These are phyloP conservation scores for Colletotrichum neosansevieriae DNA, from an alignment of 2,329 filamentous ascomycete species.

Conservation along the genomic window DNA sequence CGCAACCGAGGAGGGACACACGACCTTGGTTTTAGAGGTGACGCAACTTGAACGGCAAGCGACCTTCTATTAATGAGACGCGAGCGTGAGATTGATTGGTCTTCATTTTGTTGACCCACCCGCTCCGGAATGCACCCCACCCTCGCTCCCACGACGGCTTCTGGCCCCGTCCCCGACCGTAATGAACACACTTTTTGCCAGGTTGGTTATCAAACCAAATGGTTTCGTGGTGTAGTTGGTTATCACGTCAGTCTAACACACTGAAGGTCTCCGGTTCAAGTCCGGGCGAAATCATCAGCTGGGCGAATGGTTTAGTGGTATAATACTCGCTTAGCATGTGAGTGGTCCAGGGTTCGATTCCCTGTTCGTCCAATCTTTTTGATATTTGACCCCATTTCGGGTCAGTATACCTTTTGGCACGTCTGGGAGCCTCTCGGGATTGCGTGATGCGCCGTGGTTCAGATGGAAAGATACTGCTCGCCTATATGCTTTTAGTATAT, in stretches of 20 bases:
- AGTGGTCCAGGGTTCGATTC: constrained; percentile 40
- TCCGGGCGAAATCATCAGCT: constrained; percentile 33
- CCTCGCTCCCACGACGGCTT: not conserved
- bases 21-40: constrained; percentile 4
- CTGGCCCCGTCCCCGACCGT: not conserved
- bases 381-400: not conserved
- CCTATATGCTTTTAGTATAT: no score
- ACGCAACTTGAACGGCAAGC: not conserved
- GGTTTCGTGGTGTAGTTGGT: constrained; percentile 54
- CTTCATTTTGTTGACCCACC: constrained; percentile 22
- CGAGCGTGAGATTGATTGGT: constrained; percentile 18
- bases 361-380: constrained; percentile 35
- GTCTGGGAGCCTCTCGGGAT: not conserved
- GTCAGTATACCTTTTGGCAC: not conserved
- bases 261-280: constrained; percentile 41
- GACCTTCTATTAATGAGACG: constrained; percentile 18
- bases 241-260: constrained; percentile 63
- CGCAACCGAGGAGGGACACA: constrained; percentile 9
- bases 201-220: fast-evolving
- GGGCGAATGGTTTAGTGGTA: constrained; percentile 41
- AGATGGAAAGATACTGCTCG: no score
- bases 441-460: no score
- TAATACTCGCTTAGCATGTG: constrained; percentile 40
- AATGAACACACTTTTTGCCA: fast-evolving
- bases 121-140: constrained; percentile 19